Evolutionary conservation across 345 rosid species (phyloP).

Genomic region (Rhodomyrtus tomentosa): DNA sequence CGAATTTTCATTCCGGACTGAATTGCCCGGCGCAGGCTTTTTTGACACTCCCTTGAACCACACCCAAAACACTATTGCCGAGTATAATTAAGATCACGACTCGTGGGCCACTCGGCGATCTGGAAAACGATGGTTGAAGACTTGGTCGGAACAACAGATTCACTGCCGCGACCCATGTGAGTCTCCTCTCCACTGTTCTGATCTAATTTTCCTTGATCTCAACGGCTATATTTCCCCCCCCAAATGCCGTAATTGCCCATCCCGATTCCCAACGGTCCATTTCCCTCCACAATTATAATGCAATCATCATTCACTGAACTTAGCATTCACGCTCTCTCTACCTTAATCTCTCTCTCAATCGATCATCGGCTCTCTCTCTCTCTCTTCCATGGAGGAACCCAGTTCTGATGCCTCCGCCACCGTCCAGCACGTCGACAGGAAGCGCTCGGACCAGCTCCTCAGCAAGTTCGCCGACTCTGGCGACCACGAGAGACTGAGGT

Average conservation of each 20-base stretch:
- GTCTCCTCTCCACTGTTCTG: background rate
- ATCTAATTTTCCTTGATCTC: background rate
- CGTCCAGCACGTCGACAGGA: constrained; percentile 61
- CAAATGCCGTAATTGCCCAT: background rate
- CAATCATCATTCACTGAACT: background rate
- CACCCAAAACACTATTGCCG: rapidly evolving
- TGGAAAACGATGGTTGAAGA: background rate
- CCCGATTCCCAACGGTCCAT: constrained; percentile 52
- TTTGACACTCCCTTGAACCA: too few species aligned
- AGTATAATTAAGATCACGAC: background rate
- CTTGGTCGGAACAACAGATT: background rate
- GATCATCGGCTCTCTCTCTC: background rate
- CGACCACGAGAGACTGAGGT: constrained; percentile 1
- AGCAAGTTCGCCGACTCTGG: constrained; percentile 56
- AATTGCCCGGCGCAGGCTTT: too few species aligned
- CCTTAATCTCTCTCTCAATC: background rate
- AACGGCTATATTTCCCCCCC: constrained; percentile 43
- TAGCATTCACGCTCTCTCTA: background rate
- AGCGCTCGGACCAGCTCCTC: constrained; percentile 78
- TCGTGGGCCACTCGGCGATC: background rate
- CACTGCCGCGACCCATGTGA: background rate
- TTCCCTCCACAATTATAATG: constrained; percentile 5
- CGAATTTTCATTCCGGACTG: too few species aligned
- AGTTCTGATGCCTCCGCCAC: background rate
- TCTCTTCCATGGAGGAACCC: background rate